Evolutionary conservation across 345 rosid genomes (phyloP).

Genomic region (Cochlearia excelsa): DNA sequence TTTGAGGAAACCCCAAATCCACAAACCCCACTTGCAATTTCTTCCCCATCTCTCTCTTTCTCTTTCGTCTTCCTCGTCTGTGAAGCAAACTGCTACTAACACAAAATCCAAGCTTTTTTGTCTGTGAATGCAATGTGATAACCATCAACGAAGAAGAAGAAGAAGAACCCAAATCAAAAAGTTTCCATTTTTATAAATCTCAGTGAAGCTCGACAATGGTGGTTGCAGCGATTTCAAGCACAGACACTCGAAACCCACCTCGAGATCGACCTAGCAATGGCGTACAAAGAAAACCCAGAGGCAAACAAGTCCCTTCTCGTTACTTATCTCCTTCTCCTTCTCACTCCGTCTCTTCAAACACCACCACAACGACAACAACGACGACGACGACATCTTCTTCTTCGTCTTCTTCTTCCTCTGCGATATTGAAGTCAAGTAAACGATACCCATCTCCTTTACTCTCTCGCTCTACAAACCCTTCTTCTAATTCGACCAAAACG

Average conservation of each 20-base stretch:
- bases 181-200: constrained; percentile 1
- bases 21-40: constrained; percentile 37
- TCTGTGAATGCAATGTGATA: constrained; percentile 52
- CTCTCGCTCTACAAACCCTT: constrained; percentile 55
- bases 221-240: constrained; percentile 52
- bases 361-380: constrained; percentile 33
- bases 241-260: constrained; percentile 36
- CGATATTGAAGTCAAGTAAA: constrained; percentile 37
- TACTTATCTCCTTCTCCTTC: constrained; percentile 90
- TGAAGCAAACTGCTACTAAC: constrained; percentile 18
- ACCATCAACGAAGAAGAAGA: constrained; percentile 23
- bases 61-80: constrained; percentile 31
- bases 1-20: constrained; percentile 42
- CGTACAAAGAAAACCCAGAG: constrained; percentile 59
- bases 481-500: constrained; percentile 40
- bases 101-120: constrained; percentile 27
- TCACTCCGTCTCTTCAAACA: constrained; percentile 44
- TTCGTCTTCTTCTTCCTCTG: constrained; percentile 44
- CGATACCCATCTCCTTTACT: constrained; percentile 70
- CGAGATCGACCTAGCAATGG: constrained; percentile 41
- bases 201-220: constrained; percentile 49
- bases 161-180: not conserved
- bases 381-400: constrained; percentile 41
- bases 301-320: constrained; percentile 75
- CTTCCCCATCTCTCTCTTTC: constrained; percentile 32